A percentile compares a stretch with the other conserved stretches of the same genome.
Evolutionary conservation across 495 filamentous ascomycete genomes (phyloP).

Genomic region (Hypomontagnella monticulosa): DNA sequence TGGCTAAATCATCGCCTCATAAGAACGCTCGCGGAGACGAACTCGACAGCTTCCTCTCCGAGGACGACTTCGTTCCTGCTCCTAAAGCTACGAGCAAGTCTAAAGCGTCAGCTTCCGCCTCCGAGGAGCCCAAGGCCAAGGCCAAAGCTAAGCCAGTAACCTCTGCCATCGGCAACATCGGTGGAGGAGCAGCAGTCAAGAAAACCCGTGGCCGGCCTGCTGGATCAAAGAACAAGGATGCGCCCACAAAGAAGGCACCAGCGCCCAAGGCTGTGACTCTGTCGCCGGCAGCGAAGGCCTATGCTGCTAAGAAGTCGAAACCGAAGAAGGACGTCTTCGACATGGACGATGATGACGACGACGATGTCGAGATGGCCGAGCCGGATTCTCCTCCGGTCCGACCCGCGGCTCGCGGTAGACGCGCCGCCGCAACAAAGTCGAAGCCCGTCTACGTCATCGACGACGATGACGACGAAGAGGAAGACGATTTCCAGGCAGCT

Average conservation of each 20-base stretch:
- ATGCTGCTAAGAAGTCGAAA: slow-evolving; percentile 77
- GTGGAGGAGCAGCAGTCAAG: slow-evolving; percentile 54
- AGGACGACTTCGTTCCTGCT: slow-evolving; percentile 59
- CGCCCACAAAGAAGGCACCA: slow-evolving; percentile 48
- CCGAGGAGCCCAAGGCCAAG: slow-evolving; percentile 52
- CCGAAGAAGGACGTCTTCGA: slow-evolving; percentile 54
- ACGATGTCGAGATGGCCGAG: slow-evolving; percentile 50
- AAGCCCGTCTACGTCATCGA: slow-evolving; percentile 54
- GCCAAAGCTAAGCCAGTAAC: slow-evolving; percentile 49
- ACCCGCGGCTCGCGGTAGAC: slow-evolving; percentile 52
- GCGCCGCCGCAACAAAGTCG: slow-evolving; percentile 55
- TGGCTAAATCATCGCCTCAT: slow-evolving; percentile 67
- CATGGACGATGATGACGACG: slow-evolving; percentile 57
- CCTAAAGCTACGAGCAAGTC: slow-evolving; percentile 53
- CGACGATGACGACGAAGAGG: slow-evolving; percentile 57
- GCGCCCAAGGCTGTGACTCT: slow-evolving; percentile 54
- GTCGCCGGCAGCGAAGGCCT: slow-evolving; percentile 84
- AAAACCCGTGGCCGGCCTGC: slow-evolving; percentile 60
- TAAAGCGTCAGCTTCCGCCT: slow-evolving; percentile 46
- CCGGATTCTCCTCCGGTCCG: slow-evolving; percentile 53
- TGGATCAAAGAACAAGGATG: slow-evolving; percentile 56
- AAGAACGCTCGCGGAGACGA: slow-evolving; percentile 66
- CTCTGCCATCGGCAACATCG: slow-evolving; percentile 39
- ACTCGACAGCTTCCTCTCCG: slow-evolving; percentile 69
- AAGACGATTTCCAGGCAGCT: slow-evolving; percentile 34